These are phyloP conservation scores for Rhinocladiella similis DNA, from an alignment of 2,329 filamentous ascomycete species.

Conservation along the genomic window DNA sequence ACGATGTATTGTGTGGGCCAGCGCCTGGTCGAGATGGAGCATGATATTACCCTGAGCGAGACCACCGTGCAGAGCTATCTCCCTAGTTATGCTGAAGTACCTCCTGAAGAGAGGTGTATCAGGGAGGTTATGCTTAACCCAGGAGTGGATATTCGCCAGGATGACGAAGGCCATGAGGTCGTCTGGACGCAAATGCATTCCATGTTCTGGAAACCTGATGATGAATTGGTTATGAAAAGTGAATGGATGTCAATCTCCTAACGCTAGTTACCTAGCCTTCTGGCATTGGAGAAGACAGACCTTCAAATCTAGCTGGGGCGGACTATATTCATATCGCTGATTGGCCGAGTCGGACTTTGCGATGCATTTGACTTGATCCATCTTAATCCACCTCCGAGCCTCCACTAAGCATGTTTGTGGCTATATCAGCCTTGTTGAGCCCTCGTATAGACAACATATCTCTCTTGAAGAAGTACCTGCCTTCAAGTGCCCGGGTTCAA, in stretches of 20 bases:
- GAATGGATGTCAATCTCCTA: neutral
- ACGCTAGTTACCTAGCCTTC: neutral
- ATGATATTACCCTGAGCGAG: neutral
- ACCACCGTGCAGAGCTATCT: neutral
- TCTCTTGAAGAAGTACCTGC: too few relatives aligned
- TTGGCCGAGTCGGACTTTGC: neutral
- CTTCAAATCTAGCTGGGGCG: too few relatives aligned
- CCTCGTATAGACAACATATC: too few relatives aligned
- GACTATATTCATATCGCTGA: neutral
- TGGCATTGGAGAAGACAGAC: too few relatives aligned
- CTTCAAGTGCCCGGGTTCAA: too few relatives aligned
- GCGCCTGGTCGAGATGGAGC: conserved; percentile 2
- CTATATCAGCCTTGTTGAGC: neutral
- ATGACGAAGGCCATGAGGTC: neutral
- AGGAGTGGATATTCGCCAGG: neutral
- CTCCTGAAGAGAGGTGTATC: neutral
- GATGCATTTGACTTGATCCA: neutral
- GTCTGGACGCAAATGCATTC: neutral
- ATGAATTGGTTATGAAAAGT: neutral
- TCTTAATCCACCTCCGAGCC: too few relatives aligned
- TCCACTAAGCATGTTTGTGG: neutral
- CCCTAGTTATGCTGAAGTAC: neutral
- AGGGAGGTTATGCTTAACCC: neutral
- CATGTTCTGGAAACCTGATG: neutral
- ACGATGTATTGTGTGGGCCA: conserved; percentile 1